Evolutionary conservation across 768 basidiomycete genomes (phyloP).

Genomic region (Gymnopilus junonius): DNA sequence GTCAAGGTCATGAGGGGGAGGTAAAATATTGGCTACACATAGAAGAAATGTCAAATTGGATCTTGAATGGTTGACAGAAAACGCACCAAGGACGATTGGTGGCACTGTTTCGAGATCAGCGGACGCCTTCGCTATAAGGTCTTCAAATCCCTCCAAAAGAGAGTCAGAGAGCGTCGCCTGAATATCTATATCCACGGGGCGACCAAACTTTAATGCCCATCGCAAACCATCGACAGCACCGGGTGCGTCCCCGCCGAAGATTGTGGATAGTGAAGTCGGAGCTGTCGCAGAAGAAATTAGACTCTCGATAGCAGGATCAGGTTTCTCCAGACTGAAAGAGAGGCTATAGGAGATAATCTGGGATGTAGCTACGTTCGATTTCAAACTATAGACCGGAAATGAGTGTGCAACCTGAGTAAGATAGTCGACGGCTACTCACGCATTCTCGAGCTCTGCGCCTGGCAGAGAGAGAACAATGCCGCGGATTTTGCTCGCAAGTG

Average conservation of each 20-base stretch:
- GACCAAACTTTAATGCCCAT: slow-evolving; percentile 68
- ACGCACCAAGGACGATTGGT: slow-evolving; percentile 72
- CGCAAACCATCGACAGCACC: slow-evolving; percentile 57
- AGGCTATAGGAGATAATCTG: slow-evolving; percentile 61
- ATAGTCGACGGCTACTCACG: slow-evolving; percentile 37
- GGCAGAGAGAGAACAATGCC: slow-evolving; percentile 64
- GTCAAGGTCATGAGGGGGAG: slow-evolving; percentile 74
- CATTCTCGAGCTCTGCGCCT: slow-evolving; percentile 45
- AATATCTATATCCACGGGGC: slow-evolving; percentile 75
- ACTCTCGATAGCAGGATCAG: slow-evolving; percentile 41
- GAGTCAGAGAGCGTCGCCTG: slow-evolving; percentile 56
- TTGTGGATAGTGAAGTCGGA: slow-evolving; percentile 58
- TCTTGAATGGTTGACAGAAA: slow-evolving; percentile 1
- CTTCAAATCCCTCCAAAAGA: slow-evolving; percentile 68
- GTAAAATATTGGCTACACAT: slow-evolving; percentile 71
- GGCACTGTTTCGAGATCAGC: slow-evolving; percentile 47
- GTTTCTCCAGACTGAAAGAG: slow-evolving; percentile 62
- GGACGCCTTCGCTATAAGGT: slow-evolving; percentile 68
- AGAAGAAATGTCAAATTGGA: slow-evolving; percentile 13
- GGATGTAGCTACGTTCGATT: slow-evolving; percentile 18
- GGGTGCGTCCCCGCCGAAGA: slow-evolving; percentile 54
- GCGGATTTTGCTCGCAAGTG: slow-evolving; percentile 46
- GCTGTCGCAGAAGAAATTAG: slow-evolving; percentile 43
- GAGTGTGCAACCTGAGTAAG: background rate
- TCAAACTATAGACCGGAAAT: slow-evolving; percentile 15